A percentile compares a stretch with the other conserved stretches of the same genome.
These are phyloP conservation scores for Coniosporium tulheliwenetii DNA, from an alignment of 2,329 filamentous ascomycete species.

Conservation along the genomic window DNA sequence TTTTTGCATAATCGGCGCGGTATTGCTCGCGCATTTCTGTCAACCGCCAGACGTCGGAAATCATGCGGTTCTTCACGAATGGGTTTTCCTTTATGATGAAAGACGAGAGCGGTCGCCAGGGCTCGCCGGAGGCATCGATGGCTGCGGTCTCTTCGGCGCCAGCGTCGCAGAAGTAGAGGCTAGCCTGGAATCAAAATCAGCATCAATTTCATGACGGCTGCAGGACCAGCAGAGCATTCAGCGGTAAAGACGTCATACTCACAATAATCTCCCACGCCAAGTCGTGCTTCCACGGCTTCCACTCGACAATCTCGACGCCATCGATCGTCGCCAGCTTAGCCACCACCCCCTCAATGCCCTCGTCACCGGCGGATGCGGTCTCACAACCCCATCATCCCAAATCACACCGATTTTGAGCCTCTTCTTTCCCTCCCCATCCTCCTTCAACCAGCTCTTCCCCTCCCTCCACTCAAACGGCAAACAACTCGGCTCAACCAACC, in stretches of 20 bases:
- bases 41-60: conserved; percentile 31
- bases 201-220: too few relatives aligned
- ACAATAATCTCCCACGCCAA: conserved; percentile 39
- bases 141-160: conserved; percentile 28
- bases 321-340: conserved; percentile 33
- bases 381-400: conserved; percentile 43
- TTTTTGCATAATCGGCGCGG: conserved; percentile 28
- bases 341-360: conserved; percentile 40
- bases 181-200: too few relatives aligned
- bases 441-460: conserved; percentile 6
- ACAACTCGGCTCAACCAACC: conserved; percentile 35
- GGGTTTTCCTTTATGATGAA: conserved; percentile 43
- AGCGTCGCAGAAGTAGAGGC: conserved; percentile 32
- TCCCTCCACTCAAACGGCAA: conserved; percentile 37
- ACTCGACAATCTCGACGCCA: conserved; percentile 38
- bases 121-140: conserved; percentile 24
- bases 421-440: conserved; percentile 12
- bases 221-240: conserved; percentile 25
- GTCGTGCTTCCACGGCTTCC: conserved; percentile 36
- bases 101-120: conserved; percentile 37
- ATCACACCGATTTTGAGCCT: conserved; percentile 36
- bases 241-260: conserved; percentile 34
- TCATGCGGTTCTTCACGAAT: conserved; percentile 22
- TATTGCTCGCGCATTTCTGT: conserved; percentile 27
- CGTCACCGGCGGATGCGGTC: conserved; percentile 42